A percentile compares a stretch with the other conserved stretches of the same genome.
These are phyloP conservation scores for Vitis rotundifolia DNA, from an alignment of 164 flowering plant genomes.

Conservation along the genomic window DNA sequence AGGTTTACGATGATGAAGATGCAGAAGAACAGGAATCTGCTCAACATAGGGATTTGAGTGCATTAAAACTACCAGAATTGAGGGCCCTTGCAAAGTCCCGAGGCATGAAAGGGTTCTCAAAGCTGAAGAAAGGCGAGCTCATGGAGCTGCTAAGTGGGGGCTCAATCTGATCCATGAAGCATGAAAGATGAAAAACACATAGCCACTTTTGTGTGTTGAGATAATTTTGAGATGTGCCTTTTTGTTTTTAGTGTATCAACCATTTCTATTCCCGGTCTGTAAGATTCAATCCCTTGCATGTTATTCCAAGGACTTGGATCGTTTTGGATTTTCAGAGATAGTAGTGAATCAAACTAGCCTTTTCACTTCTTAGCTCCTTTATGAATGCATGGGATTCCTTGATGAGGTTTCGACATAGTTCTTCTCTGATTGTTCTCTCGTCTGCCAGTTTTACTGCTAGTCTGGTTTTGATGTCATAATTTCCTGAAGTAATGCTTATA, in stretches of 20 bases:
- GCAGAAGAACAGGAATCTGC: slow-evolving; percentile 19
- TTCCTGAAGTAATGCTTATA: too few species aligned
- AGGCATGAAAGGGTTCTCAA: slow-evolving; percentile 85
- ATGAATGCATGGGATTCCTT: too few species aligned
- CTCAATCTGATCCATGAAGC: slow-evolving; percentile 20
- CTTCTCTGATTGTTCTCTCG: too few species aligned
- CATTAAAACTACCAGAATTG: slow-evolving; percentile 69
- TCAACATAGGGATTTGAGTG: slow-evolving; percentile 41
- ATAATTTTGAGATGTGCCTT: neutral
- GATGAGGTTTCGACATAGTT: too few species aligned
- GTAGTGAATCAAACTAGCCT: neutral
- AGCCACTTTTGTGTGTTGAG: neutral
- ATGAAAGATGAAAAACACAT: neutral
- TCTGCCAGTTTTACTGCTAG: too few species aligned
- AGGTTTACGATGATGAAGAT: slow-evolving; percentile 30
- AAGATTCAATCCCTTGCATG: neutral
- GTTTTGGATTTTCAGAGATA: neutral
- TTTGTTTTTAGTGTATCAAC: neutral
- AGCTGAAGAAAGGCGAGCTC: slow-evolving; percentile 80
- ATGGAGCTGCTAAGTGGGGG: slow-evolving; percentile 51
- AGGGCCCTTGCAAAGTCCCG: slow-evolving; percentile 78
- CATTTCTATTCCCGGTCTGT: neutral
- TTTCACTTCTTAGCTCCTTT: neutral
- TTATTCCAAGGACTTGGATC: neutral
- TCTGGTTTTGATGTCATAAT: too few species aligned